Conservation (phyloP, 2,329 filamentous ascomycete species). For the Neofusicoccum kwambonambiense region DNA sequence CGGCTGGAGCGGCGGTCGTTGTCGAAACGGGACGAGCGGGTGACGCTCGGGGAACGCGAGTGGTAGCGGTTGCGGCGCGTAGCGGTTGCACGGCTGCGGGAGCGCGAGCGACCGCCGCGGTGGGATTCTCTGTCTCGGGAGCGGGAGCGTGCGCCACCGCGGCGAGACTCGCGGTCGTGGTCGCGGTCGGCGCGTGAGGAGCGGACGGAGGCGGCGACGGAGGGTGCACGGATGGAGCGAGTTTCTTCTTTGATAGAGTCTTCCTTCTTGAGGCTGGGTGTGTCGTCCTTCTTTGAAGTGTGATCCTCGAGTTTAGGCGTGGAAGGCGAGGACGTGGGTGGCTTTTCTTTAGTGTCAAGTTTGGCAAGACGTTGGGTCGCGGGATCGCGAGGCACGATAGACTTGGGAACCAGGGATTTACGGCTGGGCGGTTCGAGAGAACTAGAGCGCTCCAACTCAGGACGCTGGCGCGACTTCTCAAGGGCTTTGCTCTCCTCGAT, state of each 20-base stretch:
- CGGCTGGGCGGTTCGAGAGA: slow-evolving; percentile 41
- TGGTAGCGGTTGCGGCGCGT: slow-evolving; percentile 22
- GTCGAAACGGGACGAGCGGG: slow-evolving; percentile 30
- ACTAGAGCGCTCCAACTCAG: slow-evolving; percentile 37
- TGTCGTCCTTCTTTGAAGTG: neutral
- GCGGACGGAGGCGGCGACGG: slow-evolving; percentile 7
- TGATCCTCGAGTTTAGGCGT: neutral
- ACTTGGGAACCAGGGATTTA: slow-evolving; percentile 35
- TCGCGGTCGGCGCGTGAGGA: slow-evolving; percentile 9
- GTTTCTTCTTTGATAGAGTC: neutral
- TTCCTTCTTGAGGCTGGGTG: neutral
- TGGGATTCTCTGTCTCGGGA: neutral
- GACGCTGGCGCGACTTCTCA: slow-evolving; percentile 37
- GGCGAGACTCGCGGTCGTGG: slow-evolving; percentile 26
- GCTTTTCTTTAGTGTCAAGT: slow-evolving; percentile 23
- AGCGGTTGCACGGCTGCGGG: slow-evolving; percentile 25
- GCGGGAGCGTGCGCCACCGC: slow-evolving; percentile 18
- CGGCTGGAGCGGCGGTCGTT: slow-evolving; percentile 22
- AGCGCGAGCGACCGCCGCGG: slow-evolving; percentile 30
- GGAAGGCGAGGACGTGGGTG: neutral
- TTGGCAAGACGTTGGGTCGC: slow-evolving; percentile 29
- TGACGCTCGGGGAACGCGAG: slow-evolving; percentile 20
- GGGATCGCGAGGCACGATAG: slow-evolving; percentile 26
- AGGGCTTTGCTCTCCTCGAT: slow-evolving; percentile 38
- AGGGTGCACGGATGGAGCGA: slow-evolving; percentile 10